phyloP scores from a whole-genome alignment of 2,329 filamentous ascomycete genomes.

The Colletotrichum destructivum region DNA sequence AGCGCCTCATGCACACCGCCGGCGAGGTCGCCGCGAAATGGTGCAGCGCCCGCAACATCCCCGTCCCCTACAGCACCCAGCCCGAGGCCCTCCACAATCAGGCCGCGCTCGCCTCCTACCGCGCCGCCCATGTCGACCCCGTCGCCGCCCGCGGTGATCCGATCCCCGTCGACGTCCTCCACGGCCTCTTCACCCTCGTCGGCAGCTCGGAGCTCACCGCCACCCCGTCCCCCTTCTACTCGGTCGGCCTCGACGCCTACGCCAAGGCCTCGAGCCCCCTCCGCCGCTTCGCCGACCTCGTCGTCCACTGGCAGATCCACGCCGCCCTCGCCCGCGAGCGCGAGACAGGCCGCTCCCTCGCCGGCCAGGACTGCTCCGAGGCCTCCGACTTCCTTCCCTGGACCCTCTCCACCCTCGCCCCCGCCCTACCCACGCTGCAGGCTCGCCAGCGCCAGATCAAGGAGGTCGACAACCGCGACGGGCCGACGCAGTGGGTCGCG shows the following conservation, averaged over 20 bases:
- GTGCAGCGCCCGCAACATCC: slow-evolving; percentile 71
- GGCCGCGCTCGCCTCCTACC: slow-evolving; percentile 55
- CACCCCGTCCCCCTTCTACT: slow-evolving; percentile 68
- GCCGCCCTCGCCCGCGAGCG: slow-evolving; percentile 67
- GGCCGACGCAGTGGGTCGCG: slow-evolving; percentile 68
- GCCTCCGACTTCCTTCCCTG: slow-evolving; percentile 62
- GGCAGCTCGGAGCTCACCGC: slow-evolving; percentile 69
- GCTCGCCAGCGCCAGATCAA: slow-evolving; percentile 68
- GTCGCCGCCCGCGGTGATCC: slow-evolving; percentile 51
- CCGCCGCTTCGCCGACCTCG: slow-evolving; percentile 74
- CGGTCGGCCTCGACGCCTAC: slow-evolving; percentile 73
- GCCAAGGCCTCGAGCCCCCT: slow-evolving; percentile 76
- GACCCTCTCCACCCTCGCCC: slow-evolving; percentile 55
- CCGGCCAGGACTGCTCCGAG: slow-evolving; percentile 45
- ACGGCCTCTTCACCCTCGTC: slow-evolving; percentile 54
- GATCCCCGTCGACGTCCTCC: slow-evolving; percentile 49
- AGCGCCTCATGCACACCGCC: slow-evolving; percentile 72
- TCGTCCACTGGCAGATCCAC: slow-evolving; percentile 78
- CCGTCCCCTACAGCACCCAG: slow-evolving; percentile 72
- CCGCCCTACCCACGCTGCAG: slow-evolving; percentile 65
- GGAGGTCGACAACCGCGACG: slow-evolving; percentile 59
- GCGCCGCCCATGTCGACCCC: slow-evolving; percentile 56
- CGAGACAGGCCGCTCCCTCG: slow-evolving; percentile 47
- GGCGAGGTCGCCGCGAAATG: slow-evolving; percentile 74
- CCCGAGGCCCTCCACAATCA: slow-evolving; percentile 56